These are phyloP conservation scores for Phanerodontia chrysosporium DNA, from an alignment of 768 basidiomycete genomes.

Conservation along the genomic window DNA sequence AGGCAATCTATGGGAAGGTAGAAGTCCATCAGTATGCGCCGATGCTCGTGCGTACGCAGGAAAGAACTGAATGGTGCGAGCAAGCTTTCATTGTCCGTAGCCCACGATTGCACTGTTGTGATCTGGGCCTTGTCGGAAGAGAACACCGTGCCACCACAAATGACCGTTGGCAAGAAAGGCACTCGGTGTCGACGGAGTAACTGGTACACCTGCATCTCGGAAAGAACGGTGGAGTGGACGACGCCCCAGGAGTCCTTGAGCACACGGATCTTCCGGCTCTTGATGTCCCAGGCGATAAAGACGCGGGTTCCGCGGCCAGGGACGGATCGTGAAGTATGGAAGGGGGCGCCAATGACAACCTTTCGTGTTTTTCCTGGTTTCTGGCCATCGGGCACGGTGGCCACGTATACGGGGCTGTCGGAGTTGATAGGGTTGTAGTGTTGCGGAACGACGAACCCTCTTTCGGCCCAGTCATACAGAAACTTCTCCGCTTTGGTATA, in stretches of 20 bases:
- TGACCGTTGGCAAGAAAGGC: background rate
- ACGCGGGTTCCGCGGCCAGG: background rate
- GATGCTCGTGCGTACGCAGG: background rate
- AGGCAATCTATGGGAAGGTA: background rate
- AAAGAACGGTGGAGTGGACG: too few species aligned
- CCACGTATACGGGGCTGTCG: background rate
- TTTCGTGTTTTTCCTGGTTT: background rate
- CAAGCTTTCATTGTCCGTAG: background rate
- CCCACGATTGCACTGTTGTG: background rate
- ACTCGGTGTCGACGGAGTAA: background rate
- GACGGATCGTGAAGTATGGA: background rate
- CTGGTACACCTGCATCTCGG: background rate
- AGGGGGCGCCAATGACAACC: background rate
- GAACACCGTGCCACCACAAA: background rate
- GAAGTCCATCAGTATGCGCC: background rate
- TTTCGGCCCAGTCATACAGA: background rate
- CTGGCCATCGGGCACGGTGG: background rate
- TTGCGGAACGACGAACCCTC: background rate
- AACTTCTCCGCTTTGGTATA: background rate
- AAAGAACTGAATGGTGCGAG: too few species aligned
- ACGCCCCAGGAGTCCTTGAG: slow-evolving; percentile 5
- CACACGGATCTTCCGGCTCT: background rate
- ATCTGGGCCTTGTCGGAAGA: background rate
- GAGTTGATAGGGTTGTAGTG: background rate
- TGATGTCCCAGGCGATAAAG: background rate